Evolutionary conservation across 2,329 filamentous ascomycete genomes (phyloP).

Genomic region (Paradendryphiella salina): DNA sequence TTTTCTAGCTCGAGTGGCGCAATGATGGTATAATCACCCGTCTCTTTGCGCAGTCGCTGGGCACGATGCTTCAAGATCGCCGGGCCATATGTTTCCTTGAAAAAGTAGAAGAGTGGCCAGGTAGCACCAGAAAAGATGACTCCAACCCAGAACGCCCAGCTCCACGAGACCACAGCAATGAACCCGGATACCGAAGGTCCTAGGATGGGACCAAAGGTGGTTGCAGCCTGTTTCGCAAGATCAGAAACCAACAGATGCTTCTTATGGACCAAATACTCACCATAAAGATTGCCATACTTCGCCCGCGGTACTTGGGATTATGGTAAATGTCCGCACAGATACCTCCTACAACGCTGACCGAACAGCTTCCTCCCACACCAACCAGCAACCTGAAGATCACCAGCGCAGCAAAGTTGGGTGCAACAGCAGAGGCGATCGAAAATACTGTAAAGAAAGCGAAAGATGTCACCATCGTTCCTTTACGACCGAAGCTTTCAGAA

Average conservation of each 20-base stretch:
- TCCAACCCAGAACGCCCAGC: constrained; percentile 71
- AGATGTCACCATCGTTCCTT: constrained; percentile 54
- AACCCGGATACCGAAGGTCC: constrained; percentile 68
- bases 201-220: constrained; percentile 67
- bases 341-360: constrained; percentile 62
- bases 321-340: constrained; percentile 69
- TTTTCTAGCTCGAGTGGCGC: constrained; percentile 67
- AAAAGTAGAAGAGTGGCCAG: constrained; percentile 62
- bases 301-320: constrained; percentile 50
- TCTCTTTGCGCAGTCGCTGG: constrained; percentile 58
- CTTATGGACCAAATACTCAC: constrained; percentile 6
- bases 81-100: constrained; percentile 58
- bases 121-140: constrained; percentile 68
- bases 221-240: constrained; percentile 59
- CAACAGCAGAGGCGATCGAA: constrained; percentile 51
- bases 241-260: not conserved
- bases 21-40: constrained; percentile 57
- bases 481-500: constrained; percentile 52
- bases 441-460: constrained; percentile 55
- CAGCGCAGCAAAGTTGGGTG: constrained; percentile 50
- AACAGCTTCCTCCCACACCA: constrained; percentile 51
- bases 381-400: constrained; percentile 52
- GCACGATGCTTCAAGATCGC: constrained; percentile 58
- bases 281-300: constrained; percentile 42
- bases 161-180: constrained; percentile 64